Conservation (phyloP, 2,329 filamentous ascomycete genomes). For the Myriosclerotinia duriaeana region DNA sequence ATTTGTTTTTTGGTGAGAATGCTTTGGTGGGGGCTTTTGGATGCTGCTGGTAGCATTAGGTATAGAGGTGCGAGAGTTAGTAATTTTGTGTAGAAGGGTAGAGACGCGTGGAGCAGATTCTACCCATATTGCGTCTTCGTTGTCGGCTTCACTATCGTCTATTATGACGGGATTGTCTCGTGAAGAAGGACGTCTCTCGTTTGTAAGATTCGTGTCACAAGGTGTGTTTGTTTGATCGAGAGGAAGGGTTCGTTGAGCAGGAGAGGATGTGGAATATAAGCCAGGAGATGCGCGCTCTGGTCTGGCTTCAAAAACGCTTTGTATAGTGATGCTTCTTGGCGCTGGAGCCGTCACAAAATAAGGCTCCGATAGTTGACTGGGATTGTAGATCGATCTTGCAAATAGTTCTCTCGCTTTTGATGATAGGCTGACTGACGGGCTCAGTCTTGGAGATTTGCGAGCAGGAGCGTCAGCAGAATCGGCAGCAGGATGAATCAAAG, state of each 20-base stretch:
- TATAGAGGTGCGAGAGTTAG: background rate
- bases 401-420: background rate
- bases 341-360: background rate
- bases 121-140: background rate
- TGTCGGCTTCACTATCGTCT: slow-evolving; percentile 1
- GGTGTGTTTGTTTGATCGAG: background rate
- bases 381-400: slow-evolving; percentile 1
- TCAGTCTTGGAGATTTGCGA: slow-evolving; percentile 8
- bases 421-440: background rate
- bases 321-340: background rate
- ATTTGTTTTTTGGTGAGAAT: background rate
- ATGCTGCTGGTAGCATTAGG: background rate
- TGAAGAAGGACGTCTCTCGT: accelerated
- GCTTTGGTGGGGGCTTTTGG: background rate
- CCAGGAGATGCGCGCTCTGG: background rate
- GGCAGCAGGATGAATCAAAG: background rate
- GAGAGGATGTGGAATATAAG: background rate
- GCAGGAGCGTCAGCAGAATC: background rate
- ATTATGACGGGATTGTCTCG: background rate
- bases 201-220: background rate
- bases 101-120: background rate
- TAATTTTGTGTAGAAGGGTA: background rate
- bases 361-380: too few species aligned
- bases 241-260: background rate
- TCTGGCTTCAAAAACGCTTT: background rate